Percentiles rank a stretch among this genome's conserved stretches.
Evolutionary conservation across 2,329 filamentous ascomycete species (phyloP).

Genomic region (Phyllosticta citribraziliensis): DNA sequence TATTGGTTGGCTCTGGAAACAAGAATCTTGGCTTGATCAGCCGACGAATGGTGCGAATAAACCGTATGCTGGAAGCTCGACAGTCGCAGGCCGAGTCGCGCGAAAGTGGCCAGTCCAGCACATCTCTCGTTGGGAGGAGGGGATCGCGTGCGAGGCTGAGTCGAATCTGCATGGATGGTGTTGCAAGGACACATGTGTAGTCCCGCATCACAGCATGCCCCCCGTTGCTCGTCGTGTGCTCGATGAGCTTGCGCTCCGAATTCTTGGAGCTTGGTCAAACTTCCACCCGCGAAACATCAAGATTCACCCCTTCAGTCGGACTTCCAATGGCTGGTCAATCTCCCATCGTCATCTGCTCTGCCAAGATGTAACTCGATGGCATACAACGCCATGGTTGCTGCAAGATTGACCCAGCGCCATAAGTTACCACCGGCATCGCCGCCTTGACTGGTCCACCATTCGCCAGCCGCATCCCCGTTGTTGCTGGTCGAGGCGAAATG

Average conservation of each 20-base stretch:
- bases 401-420: constrained; percentile 91
- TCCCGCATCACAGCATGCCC: background rate
- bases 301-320: constrained; percentile 54
- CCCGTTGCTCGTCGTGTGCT: background rate
- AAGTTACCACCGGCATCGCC: constrained; percentile 74
- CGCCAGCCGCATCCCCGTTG: constrained; percentile 43
- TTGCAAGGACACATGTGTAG: background rate
- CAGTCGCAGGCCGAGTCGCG: background rate
- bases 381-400: constrained; percentile 80
- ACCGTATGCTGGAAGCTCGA: background rate
- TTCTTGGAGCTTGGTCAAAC: background rate
- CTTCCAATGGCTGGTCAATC: constrained; percentile 79
- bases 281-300: background rate
- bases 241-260: background rate
- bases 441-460: constrained; percentile 78
- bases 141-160: background rate
- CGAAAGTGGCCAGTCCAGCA: background rate
- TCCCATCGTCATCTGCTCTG: constrained; percentile 66
- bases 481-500: constrained; percentile 72
- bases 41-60: background rate
- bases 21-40: background rate
- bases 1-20: background rate
- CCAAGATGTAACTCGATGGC: constrained; percentile 83
- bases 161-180: background rate
- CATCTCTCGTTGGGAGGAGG: background rate